A percentile compares a stretch with the other conserved stretches of the same genome.
Conservation (phyloP, 257 asterid species). For the Rauvolfia tetraphylla region DNA sequence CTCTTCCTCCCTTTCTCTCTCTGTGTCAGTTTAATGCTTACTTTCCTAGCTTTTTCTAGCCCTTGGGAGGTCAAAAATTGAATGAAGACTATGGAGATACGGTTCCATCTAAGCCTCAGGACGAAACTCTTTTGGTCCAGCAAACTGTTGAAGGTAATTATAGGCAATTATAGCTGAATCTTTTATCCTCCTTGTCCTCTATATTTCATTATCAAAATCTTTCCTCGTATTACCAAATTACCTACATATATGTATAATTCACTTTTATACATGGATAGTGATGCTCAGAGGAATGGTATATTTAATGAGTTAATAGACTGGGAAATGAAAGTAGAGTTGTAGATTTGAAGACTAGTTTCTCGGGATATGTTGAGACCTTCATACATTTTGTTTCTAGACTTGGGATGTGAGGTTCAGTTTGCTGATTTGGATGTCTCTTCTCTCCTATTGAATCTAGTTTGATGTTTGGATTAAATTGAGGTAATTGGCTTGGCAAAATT, state of each 20-base stretch:
- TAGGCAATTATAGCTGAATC: not conserved
- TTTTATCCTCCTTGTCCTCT: not conserved
- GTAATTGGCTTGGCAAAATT: not conserved
- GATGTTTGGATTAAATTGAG: not conserved
- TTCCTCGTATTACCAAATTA: not conserved
- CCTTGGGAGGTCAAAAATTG: slow-evolving; percentile 38
- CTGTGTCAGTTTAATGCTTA: not conserved
- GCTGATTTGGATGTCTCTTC: not conserved
- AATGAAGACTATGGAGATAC: slow-evolving; percentile 57
- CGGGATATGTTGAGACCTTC: not conserved
- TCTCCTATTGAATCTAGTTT: not conserved
- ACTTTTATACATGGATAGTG: not conserved
- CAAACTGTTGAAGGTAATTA: slow-evolving; percentile 50
- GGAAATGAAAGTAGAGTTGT: not conserved
- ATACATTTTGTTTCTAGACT: no score
- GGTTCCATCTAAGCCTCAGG: slow-evolving; percentile 68
- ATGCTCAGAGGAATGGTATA: not conserved
- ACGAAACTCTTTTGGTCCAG: slow-evolving; percentile 32
- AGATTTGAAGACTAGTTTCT: not conserved
- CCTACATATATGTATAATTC: not conserved
- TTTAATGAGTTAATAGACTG: not conserved
- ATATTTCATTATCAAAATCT: not conserved
- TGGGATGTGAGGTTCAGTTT: not conserved
- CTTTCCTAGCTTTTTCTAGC: slow-evolving; percentile 30
- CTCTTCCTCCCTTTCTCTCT: not conserved